phyloP scores from a whole-genome alignment of 345 rosid genomes.

The Rhizophora apiculata region DNA sequence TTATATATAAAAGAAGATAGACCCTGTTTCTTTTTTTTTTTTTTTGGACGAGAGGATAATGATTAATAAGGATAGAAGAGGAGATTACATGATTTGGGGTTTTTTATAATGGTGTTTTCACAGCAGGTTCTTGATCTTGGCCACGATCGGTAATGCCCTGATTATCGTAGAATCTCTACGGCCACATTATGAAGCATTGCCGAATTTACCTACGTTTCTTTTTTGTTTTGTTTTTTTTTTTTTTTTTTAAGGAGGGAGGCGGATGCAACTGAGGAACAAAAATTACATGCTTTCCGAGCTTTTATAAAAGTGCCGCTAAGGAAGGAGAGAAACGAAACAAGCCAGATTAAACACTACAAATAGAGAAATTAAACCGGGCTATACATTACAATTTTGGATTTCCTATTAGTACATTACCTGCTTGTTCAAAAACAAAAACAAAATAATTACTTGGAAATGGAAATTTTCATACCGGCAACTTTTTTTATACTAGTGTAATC shows the following conservation, averaged over 20 bases:
- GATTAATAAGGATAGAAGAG: constrained; percentile 4
- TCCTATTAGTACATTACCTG: too few relatives aligned
- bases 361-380: neutral
- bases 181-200: neutral
- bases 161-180: neutral
- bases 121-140: constrained; percentile 37
- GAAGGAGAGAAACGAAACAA: constrained; percentile 26
- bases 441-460: neutral
- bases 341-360: constrained; percentile 31
- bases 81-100: constrained; percentile 54
- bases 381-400: too few relatives aligned
- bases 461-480: constrained; percentile 25
- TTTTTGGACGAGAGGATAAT: constrained; percentile 10
- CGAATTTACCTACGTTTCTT: neutral
- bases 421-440: too few relatives aligned
- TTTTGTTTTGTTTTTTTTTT: constrained; percentile 14
- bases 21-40: constrained; percentile 18
- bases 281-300: constrained; percentile 51
- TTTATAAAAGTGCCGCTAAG: constrained; percentile 54
- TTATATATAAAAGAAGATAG: neutral
- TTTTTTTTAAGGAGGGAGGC: neutral
- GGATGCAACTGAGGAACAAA: neutral
- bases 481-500: constrained; percentile 26
- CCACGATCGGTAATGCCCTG: constrained; percentile 34
- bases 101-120: constrained; percentile 56